Evolutionary conservation across 768 basidiomycete genomes (phyloP).

Genomic region (Termitomyces sp.): DNA sequence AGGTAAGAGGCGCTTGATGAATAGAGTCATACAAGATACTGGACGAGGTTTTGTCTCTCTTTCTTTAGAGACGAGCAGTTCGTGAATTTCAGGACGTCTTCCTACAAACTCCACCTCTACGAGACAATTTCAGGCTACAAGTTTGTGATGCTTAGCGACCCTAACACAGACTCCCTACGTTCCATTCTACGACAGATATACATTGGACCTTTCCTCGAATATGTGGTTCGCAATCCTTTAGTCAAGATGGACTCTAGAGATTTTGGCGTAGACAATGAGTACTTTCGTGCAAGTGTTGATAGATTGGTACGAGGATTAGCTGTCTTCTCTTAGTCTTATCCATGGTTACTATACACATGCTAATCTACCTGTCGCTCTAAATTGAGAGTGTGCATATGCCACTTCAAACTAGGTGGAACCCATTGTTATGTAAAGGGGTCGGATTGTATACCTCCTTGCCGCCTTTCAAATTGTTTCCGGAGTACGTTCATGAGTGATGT

Average conservation of each 20-base stretch:
- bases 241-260: conserved; percentile 77
- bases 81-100: conserved; percentile 82
- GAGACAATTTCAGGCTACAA: conserved; percentile 92
- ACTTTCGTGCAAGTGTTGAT: conserved; percentile 79
- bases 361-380: neutral
- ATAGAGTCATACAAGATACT: neutral
- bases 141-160: conserved; percentile 92
- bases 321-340: conserved; percentile 29
- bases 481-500: conserved; percentile 81
- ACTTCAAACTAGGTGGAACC: neutral
- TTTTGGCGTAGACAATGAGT: conserved; percentile 89
- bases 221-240: conserved; percentile 90
- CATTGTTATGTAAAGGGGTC: conserved; percentile 1
- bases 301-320: conserved; percentile 61
- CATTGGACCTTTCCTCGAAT: conserved; percentile 90
- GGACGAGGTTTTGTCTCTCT: neutral
- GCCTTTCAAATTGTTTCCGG: conserved; percentile 73
- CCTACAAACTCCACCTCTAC: conserved; percentile 91
- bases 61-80: conserved; percentile 80
- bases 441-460: conserved; percentile 27
- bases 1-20: conserved; percentile 40
- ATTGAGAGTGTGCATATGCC: neutral
- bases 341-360: neutral
- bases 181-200: conserved; percentile 86
- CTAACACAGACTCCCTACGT: conserved; percentile 75